Evolutionary conservation across 345 rosid species (phyloP).

Genomic region (Linum tenue): DNA sequence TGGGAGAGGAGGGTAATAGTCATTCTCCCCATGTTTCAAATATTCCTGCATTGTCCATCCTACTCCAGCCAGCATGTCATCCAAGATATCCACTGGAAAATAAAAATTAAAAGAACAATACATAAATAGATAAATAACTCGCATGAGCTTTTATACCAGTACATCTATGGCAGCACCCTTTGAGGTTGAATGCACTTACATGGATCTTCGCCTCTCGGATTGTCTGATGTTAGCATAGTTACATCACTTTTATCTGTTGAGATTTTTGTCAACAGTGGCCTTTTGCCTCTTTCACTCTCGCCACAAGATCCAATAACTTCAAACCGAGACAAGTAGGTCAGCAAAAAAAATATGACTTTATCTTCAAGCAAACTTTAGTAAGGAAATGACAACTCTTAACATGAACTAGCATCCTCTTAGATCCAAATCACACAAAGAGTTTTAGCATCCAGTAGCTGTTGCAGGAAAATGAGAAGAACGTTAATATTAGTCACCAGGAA

Average conservation of each 20-base stretch:
- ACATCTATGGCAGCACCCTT: background rate
- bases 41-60: slow-evolving; percentile 96
- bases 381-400: too few species aligned
- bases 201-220: slow-evolving; percentile 85
- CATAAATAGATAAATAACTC: slow-evolving; percentile 3
- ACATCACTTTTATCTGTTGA: slow-evolving; percentile 88
- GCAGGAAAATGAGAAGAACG: background rate
- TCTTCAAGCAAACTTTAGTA: background rate
- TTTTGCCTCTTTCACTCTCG: slow-evolving; percentile 71
- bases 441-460: background rate
- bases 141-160: background rate
- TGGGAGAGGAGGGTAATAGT: slow-evolving; percentile 81
- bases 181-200: slow-evolving; percentile 32
- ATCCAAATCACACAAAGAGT: too few species aligned
- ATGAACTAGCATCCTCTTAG: too few species aligned
- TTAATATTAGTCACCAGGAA: background rate
- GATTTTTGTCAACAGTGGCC: slow-evolving; percentile 82
- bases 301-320: slow-evolving; percentile 78
- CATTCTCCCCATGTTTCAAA: slow-evolving; percentile 76
- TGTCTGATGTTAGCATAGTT: slow-evolving; percentile 84
- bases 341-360: background rate
- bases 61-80: slow-evolving; percentile 85
- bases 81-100: slow-evolving; percentile 82
- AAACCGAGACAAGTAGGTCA: slow-evolving; percentile 12
- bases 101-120: slow-evolving; percentile 12